phyloP scores from a whole-genome alignment of 306 rosid species.

The Dryas octopetala region DNA sequence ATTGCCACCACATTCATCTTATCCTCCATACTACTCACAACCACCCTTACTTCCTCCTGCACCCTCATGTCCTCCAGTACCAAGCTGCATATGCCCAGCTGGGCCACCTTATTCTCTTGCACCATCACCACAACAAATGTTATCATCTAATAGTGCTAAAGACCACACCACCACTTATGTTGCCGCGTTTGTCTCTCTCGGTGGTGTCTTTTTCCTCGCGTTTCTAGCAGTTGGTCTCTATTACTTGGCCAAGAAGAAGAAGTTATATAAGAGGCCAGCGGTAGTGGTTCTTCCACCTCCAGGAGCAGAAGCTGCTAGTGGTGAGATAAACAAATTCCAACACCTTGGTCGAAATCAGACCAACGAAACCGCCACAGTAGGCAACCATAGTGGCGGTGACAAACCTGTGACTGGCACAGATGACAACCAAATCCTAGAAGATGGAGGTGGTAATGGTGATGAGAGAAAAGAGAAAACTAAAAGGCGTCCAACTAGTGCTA shows the following conservation, averaged over 20 bases:
- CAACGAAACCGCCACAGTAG: background rate
- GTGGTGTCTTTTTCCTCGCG: slow-evolving; percentile 29
- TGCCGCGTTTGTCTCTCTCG: slow-evolving; percentile 21
- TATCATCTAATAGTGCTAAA: background rate
- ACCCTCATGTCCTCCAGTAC: background rate
- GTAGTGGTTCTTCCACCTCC: too few species aligned
- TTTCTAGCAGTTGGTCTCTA: slow-evolving; percentile 21
- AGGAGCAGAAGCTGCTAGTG: too few species aligned
- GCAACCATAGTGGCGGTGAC: too few species aligned
- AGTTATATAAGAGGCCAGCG: too few species aligned
- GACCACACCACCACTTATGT: background rate
- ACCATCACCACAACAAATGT: background rate
- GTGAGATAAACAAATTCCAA: too few species aligned
- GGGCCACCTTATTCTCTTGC: background rate
- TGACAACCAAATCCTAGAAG: too few species aligned
- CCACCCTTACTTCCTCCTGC: background rate
- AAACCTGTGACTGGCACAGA: too few species aligned
- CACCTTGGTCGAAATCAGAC: background rate
- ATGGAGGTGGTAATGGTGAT: too few species aligned
- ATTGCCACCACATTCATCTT: too few species aligned
- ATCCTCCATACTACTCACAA: too few species aligned
- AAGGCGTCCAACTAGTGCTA: too few species aligned
- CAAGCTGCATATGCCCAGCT: background rate
- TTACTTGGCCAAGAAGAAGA: slow-evolving; percentile 22
- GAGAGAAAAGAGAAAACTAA: too few species aligned